Percentiles rank a stretch among this genome's conserved stretches.
Conservation (phyloP, 345 rosid species). For the Erucastrum elatum region DNA sequence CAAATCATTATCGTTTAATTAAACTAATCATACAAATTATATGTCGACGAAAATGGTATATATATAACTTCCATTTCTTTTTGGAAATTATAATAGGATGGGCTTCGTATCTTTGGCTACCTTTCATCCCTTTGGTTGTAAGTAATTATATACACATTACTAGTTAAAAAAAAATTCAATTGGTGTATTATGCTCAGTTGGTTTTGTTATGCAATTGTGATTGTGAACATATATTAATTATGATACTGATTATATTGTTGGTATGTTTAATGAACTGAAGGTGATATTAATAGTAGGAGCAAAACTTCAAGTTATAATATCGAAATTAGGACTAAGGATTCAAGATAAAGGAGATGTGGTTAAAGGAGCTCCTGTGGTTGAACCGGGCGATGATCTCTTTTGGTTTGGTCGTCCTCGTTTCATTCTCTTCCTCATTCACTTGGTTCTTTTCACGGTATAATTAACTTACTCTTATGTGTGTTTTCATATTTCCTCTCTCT, state of each 20-base stretch:
- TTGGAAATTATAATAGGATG: slow-evolving; percentile 51
- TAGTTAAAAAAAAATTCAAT: not conserved
- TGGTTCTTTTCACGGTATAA: slow-evolving; percentile 84
- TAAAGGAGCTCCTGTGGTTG: slow-evolving; percentile 86
- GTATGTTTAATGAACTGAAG: slow-evolving; percentile 15
- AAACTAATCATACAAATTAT: not conserved
- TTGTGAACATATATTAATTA: not conserved
- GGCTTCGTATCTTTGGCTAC: slow-evolving; percentile 73
- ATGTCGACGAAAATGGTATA: not conserved
- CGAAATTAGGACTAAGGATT: slow-evolving; percentile 74
- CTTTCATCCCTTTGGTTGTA: slow-evolving; percentile 80
- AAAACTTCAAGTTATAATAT: slow-evolving; percentile 86
- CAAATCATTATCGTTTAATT: not conserved
- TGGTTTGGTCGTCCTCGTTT: slow-evolving; percentile 91
- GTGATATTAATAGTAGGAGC: slow-evolving; percentile 70
- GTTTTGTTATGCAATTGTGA: not conserved
- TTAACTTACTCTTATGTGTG: not conserved
- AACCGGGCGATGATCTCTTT: slow-evolving; percentile 90
- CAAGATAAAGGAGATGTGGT: slow-evolving; percentile 88
- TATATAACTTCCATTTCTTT: not conserved
- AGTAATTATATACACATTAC: slow-evolving; percentile 39
- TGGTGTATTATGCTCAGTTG: not conserved
- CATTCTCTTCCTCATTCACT: slow-evolving; percentile 79
- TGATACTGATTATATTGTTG: not conserved
- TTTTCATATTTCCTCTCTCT: not conserved